Conservation (phyloP, 768 basidiomycete species). For the Russula sp. region DNA sequence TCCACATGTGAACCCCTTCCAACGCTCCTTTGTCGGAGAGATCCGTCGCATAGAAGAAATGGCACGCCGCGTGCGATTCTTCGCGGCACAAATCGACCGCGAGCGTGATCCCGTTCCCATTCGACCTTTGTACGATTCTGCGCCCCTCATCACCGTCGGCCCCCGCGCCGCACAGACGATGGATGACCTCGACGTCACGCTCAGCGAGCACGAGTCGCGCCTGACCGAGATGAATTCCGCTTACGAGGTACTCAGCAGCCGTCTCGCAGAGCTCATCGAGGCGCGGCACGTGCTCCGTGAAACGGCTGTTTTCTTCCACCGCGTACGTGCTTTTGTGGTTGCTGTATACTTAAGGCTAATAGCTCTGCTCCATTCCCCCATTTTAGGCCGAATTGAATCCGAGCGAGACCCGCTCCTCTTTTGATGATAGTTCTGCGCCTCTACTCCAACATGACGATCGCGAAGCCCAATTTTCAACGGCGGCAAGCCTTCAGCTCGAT, state of each 20-base stretch:
- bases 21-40: slow-evolving; percentile 95
- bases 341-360: neutral
- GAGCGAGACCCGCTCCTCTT: slow-evolving; percentile 75
- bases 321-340: slow-evolving; percentile 38
- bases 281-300: slow-evolving; percentile 91
- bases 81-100: slow-evolving; percentile 75
- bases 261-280: slow-evolving; percentile 81
- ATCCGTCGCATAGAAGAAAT: slow-evolving; percentile 95
- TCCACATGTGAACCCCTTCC: slow-evolving; percentile 92
- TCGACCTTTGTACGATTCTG: slow-evolving; percentile 79
- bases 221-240: slow-evolving; percentile 87
- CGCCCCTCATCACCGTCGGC: slow-evolving; percentile 81
- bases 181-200: slow-evolving; percentile 85
- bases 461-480: slow-evolving; percentile 48
- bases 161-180: slow-evolving; percentile 89
- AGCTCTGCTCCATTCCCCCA: neutral
- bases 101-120: slow-evolving; percentile 78
- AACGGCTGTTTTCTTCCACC: slow-evolving; percentile 94
- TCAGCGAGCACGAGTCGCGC: slow-evolving; percentile 80
- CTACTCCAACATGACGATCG: slow-evolving; percentile 88
- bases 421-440: slow-evolving; percentile 88
- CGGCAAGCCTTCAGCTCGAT: slow-evolving; percentile 60
- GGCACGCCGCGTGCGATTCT: slow-evolving; percentile 90
- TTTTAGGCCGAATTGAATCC: slow-evolving; percentile 70
- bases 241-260: slow-evolving; percentile 82